Evolutionary conservation across 108 stramenopile species (phyloP), one percentile per base, ranked within the genome.

Genomic region (Cyclotella cryptica): DNA sequence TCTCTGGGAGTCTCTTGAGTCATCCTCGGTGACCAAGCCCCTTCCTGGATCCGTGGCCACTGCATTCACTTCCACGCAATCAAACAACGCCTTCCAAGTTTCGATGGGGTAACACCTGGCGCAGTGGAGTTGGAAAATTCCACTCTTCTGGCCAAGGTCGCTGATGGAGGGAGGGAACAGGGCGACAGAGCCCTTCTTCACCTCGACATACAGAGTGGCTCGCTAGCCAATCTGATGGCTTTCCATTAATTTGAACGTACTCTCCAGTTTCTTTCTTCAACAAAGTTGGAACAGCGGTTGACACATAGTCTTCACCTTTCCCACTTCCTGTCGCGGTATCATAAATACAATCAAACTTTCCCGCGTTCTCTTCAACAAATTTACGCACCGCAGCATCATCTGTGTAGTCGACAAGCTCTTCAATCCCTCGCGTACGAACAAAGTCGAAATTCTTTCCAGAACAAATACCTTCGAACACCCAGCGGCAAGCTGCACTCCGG

Each of bases 401-500:
- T 0, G 76, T 75, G 47, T 86, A 86, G 51, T 83, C 78, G 10
- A 86, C 67, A 41, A 80, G 42, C 42, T 80, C 79, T 22, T 71
- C 72, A 26, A 62, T 63, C 3, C 71, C 77, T 10, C 60, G n/a
- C 0, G 14, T 66, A 15, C 64, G 42, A 44, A 83, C 81, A 59
- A 82, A 79, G 14, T 83, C 77, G 22, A 68, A 82, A 53, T 86
- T 86, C 61, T 79, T 86, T 27, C 76, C 67, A 7, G 81, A 83
- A 52, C 81, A 86, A 70, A 86, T 83, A 13, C 78, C 85, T 13
- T 79, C 82, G 29, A 86, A n/a, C n/a, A n/a, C n/a, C n/a, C n/a
- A n/a, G n/a, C 61, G 19, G 81, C 81, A 39, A 86, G 60, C 49
- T 86, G 85, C n/a, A 77, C 39, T 15, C 76, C 85, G 14, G 85